These are phyloP conservation scores for Erysimum cheiri DNA, from an alignment of 441 rosid species.

Conservation along the genomic window DNA sequence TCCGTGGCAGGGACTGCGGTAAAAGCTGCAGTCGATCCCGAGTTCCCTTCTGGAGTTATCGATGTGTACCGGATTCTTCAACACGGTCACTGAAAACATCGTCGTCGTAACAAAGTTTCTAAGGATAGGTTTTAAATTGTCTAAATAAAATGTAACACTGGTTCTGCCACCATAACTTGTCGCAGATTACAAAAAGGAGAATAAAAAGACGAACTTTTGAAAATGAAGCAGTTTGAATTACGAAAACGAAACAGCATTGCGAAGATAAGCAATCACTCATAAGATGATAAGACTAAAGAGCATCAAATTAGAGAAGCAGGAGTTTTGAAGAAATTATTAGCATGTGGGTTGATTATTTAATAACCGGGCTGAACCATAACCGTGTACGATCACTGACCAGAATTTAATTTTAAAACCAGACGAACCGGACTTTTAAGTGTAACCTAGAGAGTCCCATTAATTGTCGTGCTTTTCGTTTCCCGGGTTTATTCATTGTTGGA, in stretches of 20 bases:
- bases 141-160: slow-evolving; percentile 10
- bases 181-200: too few species aligned
- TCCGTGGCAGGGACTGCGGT: slow-evolving; percentile 70
- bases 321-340: too few species aligned
- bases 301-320: too few species aligned
- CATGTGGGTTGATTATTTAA: not conserved
- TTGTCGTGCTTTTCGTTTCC: slow-evolving; percentile 23
- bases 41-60: slow-evolving; percentile 58
- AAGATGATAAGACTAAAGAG: too few species aligned
- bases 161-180: not conserved
- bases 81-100: slow-evolving; percentile 28
- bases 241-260: too few species aligned
- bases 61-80: slow-evolving; percentile 61
- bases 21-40: slow-evolving; percentile 61
- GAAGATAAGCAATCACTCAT: too few species aligned
- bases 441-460: not conserved
- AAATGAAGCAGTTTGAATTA: too few species aligned
- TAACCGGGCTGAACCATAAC: slow-evolving; percentile 6
- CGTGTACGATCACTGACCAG: not conserved
- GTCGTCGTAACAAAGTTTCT: slow-evolving; percentile 4
- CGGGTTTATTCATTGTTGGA: slow-evolving; percentile 11
- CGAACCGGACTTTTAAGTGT: not conserved
- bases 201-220: too few species aligned
- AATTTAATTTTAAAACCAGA: not conserved
- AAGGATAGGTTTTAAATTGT: not conserved